Evolutionary conservation across 2,329 filamentous ascomycete genomes (phyloP), one percentile per base, ranked within the genome.

Genomic region (Nothophaeocryptopus gaeumannii): DNA sequence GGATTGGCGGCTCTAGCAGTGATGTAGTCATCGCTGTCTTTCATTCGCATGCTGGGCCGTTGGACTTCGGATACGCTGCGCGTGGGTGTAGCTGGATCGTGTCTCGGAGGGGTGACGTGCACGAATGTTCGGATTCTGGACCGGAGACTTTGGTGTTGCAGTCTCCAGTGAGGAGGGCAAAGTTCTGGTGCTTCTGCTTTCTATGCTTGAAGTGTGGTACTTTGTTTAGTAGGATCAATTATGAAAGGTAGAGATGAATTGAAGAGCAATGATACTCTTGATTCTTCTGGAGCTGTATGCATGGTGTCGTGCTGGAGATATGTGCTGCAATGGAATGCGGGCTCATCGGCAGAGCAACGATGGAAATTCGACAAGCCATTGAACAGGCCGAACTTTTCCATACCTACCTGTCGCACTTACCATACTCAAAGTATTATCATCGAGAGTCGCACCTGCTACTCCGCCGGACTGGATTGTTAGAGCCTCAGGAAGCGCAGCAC

Each of bases 1-100:
- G 66, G 66, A 37, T 69, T 69, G 3, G 66, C 64, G 14, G 55
- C 63, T 43, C 66, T 54, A 26, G 63, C 66, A 13, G 66, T 69
- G 36, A 69, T 51, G 48, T 69, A 69, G 53, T 69, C 66, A 47
- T 67, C 66, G 40, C 63, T 67, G 26, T 67, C 63, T 47, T 61
- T 66, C 54, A 69, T 63, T 8, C 65, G 62, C 15, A 47, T 51
- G n/a, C 43, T 26, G 16, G 53, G 56, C 4, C 53, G 41, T 10
- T 29, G 13, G 26, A 16, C 8, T 11, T 26, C 20, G 20, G 20
- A 26, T 26, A 26, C 4, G 20, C 20, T 26, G 20, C 20, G 33
- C 2, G 49, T 39, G 12, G 46, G n/a, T 5, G 20, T 26, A 26
- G 7, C 7, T 3, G 20, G 20, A 26, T 26, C 20, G 20, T 3